These are phyloP conservation scores for Tylopilus sp. DNA, from an alignment of 768 basidiomycete genomes.

Conservation along the genomic window DNA sequence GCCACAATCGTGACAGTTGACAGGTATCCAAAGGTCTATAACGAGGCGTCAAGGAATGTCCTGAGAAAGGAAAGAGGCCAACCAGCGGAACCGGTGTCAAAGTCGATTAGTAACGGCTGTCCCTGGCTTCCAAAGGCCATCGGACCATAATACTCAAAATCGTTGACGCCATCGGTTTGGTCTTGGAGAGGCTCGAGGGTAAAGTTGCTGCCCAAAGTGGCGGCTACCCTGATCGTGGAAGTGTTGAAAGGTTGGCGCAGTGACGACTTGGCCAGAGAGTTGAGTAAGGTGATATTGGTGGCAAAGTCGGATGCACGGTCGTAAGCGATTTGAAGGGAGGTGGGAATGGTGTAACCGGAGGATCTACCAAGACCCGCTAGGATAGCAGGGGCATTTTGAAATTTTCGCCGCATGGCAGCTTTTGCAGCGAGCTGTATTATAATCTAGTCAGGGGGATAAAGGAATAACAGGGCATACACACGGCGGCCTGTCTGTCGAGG, in stretches of 20 bases:
- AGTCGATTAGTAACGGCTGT: conserved; percentile 51
- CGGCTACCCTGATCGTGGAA: neutral
- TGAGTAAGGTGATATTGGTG: conserved; percentile 7
- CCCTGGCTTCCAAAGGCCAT: conserved; percentile 52
- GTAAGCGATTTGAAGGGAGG: conserved; percentile 12
- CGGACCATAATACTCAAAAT: conserved; percentile 44
- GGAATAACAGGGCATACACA: neutral
- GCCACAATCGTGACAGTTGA: conserved; percentile 38
- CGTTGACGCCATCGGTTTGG: conserved; percentile 35
- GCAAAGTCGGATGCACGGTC: conserved; percentile 20
- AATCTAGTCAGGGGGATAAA: neutral
- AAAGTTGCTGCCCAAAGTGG: neutral
- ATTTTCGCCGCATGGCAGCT: conserved; percentile 14
- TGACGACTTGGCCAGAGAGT: neutral
- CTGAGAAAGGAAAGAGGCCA: neutral
- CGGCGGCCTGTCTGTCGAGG: conserved; percentile 5
- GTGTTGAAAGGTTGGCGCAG: neutral
- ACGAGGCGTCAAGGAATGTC: too few relatives aligned
- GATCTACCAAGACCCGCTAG: conserved; percentile 7
- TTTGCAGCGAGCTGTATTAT: conserved; percentile 13
- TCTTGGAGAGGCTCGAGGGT: conserved; percentile 34
- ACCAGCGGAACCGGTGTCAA: conserved; percentile 60
- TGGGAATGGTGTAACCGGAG: conserved; percentile 9
- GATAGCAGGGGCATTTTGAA: conserved; percentile 14
- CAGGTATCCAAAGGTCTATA: conserved; percentile 59